phyloP scores from a whole-genome alignment of 2,329 filamentous ascomycete species.

The Dothideomycetes sp. region DNA sequence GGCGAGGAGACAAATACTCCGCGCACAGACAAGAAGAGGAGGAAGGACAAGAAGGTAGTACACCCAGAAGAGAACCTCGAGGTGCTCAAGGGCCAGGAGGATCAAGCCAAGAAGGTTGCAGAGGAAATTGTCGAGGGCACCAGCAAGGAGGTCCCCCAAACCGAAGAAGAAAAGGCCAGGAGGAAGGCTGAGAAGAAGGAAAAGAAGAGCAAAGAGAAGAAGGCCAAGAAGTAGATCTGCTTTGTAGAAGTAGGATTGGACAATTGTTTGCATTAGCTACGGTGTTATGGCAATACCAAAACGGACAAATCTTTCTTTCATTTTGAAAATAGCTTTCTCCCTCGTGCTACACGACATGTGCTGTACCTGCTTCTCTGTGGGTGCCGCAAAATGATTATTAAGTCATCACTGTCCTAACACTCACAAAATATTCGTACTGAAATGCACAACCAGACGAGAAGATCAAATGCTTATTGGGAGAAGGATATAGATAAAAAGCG shows the following conservation, averaged over 20 bases:
- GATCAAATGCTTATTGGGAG: too few relatives aligned
- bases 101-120: constrained; percentile 9
- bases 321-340: too few relatives aligned
- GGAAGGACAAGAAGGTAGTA: constrained; percentile 20
- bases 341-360: too few relatives aligned
- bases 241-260: background rate
- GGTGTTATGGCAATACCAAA: too few relatives aligned
- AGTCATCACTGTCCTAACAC: too few relatives aligned
- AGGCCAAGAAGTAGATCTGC: background rate
- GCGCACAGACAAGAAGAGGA: constrained; percentile 29
- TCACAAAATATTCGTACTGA: too few relatives aligned
- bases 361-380: too few relatives aligned
- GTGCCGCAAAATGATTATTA: too few relatives aligned
- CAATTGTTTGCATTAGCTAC: background rate
- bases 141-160: constrained; percentile 11
- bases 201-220: constrained; percentile 20
- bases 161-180: constrained; percentile 23
- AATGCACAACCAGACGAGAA: too few relatives aligned
- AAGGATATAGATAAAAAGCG: too few relatives aligned
- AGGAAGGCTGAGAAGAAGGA: constrained; percentile 22
- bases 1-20: constrained; percentile 18
- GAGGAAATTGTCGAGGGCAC: constrained; percentile 9
- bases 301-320: too few relatives aligned
- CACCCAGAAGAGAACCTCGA: constrained; percentile 11
- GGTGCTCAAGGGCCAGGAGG: constrained; percentile 2